Conservation (phyloP, 2,329 filamentous ascomycete species). For the Ceratocystiopsis sp. region DNA sequence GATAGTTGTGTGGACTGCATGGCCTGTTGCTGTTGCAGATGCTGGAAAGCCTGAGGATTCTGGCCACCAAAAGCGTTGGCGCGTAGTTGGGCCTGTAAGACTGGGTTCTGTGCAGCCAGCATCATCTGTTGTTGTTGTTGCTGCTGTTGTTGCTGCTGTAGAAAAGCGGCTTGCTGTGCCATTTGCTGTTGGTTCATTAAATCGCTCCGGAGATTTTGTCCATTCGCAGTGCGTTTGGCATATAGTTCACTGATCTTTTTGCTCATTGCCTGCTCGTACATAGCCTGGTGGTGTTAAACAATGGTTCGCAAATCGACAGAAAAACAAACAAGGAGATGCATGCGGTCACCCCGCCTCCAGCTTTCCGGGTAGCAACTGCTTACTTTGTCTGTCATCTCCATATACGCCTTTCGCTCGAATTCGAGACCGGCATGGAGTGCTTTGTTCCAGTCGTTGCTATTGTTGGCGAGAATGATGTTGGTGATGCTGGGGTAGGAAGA, state of each 20-base stretch:
- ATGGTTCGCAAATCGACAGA: not conserved
- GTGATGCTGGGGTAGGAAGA: slow-evolving; percentile 24
- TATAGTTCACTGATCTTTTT: slow-evolving; percentile 31
- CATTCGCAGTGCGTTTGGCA: slow-evolving; percentile 32
- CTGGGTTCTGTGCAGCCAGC: slow-evolving; percentile 9
- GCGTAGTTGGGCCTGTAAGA: slow-evolving; percentile 31
- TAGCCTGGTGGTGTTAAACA: slow-evolving; percentile 18
- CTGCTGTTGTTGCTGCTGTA: slow-evolving; percentile 13
- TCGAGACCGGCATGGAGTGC: slow-evolving; percentile 24
- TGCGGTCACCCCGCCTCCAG: too few species aligned
- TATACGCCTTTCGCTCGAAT: slow-evolving; percentile 31
- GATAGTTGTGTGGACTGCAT: slow-evolving; percentile 38
- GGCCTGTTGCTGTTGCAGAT: slow-evolving; percentile 38
- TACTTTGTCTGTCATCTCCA: slow-evolving; percentile 31
- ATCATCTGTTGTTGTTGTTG: slow-evolving; percentile 15
- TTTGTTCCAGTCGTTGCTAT: slow-evolving; percentile 22
- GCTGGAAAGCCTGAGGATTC: slow-evolving; percentile 36
- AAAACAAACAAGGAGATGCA: not conserved
- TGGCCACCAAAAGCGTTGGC: slow-evolving; percentile 24
- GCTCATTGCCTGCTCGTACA: slow-evolving; percentile 31
- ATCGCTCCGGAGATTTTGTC: slow-evolving; percentile 30
- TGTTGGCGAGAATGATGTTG: slow-evolving; percentile 31
- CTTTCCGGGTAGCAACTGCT: too few species aligned
- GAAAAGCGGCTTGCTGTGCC: slow-evolving; percentile 15
- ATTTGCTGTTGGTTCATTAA: slow-evolving; percentile 22